A percentile compares a stretch with the other conserved stretches of the same genome.
Evolutionary conservation across 140 eudicot species (phyloP).

Genomic region (Stevia rebaudiana): DNA sequence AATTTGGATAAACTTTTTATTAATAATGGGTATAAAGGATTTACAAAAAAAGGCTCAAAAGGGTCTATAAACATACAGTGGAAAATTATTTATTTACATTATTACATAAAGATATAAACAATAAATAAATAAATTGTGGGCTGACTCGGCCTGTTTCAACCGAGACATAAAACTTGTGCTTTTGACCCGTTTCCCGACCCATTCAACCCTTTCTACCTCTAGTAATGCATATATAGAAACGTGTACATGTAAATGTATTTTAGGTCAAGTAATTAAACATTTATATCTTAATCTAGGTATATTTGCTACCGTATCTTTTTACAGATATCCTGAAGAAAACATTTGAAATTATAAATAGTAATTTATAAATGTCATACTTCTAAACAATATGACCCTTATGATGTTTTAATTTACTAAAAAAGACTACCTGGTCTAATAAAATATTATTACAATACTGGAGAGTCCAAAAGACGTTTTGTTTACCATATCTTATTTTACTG

Average conservation of each 20-base stretch:
- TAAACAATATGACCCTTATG: not conserved
- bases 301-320: not conserved
- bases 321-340: not conserved
- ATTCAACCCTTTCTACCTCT: not conserved
- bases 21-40: not conserved
- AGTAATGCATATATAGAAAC: not conserved
- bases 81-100: not conserved
- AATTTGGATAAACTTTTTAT: not conserved
- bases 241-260: not conserved
- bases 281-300: not conserved
- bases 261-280: not conserved
- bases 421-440: not conserved
- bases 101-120: too few species aligned
- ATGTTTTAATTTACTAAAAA: not conserved
- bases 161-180: not conserved
- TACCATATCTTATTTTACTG: not conserved
- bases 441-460: not conserved
- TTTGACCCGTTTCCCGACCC: not conserved
- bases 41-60: not conserved
- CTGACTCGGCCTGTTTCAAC: not conserved
- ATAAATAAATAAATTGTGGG: not conserved
- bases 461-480: not conserved
- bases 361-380: constrained; percentile 1
- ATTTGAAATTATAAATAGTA: not conserved
- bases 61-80: not conserved